A percentile compares a stretch with the other conserved stretches of the same genome.
These are phyloP conservation scores for Debaryomyces nepalensis DNA, from an alignment of 1,139 yeast genomes.

Conservation along the genomic window DNA sequence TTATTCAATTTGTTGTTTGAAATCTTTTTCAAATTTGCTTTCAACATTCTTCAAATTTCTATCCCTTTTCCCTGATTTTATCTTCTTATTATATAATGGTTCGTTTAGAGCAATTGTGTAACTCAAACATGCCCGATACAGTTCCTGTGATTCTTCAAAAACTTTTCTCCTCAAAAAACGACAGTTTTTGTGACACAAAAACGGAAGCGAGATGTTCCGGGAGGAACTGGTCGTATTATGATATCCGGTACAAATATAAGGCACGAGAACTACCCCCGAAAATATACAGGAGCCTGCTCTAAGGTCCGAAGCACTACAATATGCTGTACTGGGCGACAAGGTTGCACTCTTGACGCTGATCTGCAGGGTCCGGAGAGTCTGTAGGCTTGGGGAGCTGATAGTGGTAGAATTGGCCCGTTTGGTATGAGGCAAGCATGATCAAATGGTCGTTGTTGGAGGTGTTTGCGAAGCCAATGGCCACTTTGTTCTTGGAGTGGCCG, in stretches of 20 bases:
- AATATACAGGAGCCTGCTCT: not conserved
- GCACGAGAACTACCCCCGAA: slow-evolving; percentile 5
- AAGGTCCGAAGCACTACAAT: slow-evolving; percentile 12
- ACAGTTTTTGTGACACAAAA: slow-evolving; percentile 7
- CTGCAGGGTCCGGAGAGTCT: slow-evolving; percentile 21
- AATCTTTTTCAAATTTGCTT: slow-evolving; percentile 10
- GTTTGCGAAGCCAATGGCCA: slow-evolving; percentile 43
- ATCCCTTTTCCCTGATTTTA: not conserved
- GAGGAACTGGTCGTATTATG: no score
- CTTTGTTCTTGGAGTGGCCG: slow-evolving; percentile 21
- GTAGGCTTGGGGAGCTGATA: slow-evolving; percentile 37
- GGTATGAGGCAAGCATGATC: slow-evolving; percentile 45
- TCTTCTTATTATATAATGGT: slow-evolving; percentile 3
- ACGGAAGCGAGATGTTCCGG: slow-evolving; percentile 1
- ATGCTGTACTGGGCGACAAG: slow-evolving; percentile 31
- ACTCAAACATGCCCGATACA: not conserved
- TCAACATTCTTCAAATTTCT: slow-evolving; percentile 11
- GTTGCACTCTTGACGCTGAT: slow-evolving; percentile 36
- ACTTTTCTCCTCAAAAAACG: slow-evolving; percentile 12
- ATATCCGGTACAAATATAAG: not conserved
- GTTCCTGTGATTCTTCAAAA: slow-evolving; percentile 11
- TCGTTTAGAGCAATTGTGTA: slow-evolving; percentile 11
- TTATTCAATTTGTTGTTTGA: slow-evolving; percentile 7
- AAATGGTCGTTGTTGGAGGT: slow-evolving; percentile 26
- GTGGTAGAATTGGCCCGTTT: slow-evolving; percentile 45